Evolutionary conservation across 2,329 filamentous ascomycete species (phyloP), one percentile per base, ranked within the genome.

Genomic region (Rhinocladiella similis): DNA sequence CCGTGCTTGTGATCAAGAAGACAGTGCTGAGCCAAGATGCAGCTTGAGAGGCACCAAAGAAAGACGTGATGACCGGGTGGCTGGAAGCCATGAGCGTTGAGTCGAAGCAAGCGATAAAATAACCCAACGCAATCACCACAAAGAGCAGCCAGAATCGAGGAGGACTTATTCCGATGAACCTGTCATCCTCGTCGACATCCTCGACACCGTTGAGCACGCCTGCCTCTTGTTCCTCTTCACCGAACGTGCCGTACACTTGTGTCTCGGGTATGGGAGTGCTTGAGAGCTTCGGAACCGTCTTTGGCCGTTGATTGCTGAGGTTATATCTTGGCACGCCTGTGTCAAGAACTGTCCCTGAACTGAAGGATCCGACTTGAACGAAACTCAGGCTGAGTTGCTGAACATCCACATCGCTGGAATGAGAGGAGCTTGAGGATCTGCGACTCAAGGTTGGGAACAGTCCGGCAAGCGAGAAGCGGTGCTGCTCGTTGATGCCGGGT

Each of bases 21-120:
- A 88, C 84, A 0, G 89, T 93, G 1, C 88, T 91, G 3, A 93
- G 78, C 90, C 90, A 94, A 1, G 89, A 91, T 2, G 90, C 90
- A 47, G 84, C 84, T 70, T 93, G 90, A 33, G 88, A 89, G 48
- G 87, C 83, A 58, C 85, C 76, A 70, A 93, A 93, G 70, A 92
- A 85, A 0, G 88, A 91, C 0, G 89, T 91, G 59, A 93, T 91
- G 54, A 90, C 87, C 0, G 89, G 89, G 70, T 94, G 89, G 41
- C 82, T 87, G 2, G 88, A 90, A 4, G 88, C 88, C 88, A 93
- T 91, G 63, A 93, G 82, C 3, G 89, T 93, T 10, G 83, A 81
- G 74, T 93, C 90, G 67, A 93, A 92, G 68, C 79, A 84, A 9
- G 70, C 74, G 52, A 77, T 63, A 91, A 87, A 82, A 65, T 83